Base-by-base conservation (phyloP, 2,329 filamentous ascomycete species). In the Clonostachys solani region DNA sequence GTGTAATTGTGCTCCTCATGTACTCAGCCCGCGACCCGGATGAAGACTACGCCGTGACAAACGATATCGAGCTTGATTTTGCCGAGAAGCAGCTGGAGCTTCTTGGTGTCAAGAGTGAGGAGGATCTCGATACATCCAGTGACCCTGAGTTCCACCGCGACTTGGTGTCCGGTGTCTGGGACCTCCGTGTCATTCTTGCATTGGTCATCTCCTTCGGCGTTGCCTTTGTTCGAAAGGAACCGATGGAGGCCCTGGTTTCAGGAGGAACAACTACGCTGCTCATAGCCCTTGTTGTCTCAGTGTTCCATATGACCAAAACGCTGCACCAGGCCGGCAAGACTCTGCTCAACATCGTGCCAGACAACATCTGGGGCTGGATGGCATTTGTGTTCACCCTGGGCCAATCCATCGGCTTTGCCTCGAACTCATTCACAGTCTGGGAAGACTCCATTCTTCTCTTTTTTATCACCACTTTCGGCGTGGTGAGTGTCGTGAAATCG, bases 391-490 rank as follows among this genome's bases (percentile, higher is more conserved):
- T 95, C 55, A 91, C 91, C 0, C 65, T 91, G n/a, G 83, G 87
- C 51, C 89, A 96, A 60, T 95, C 91, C n/a, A 73, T 89, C 45
- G 92, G 94, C 8, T 99, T 97, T 63, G 92, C 92, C 0, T 94
- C 94, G 5, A 99, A 99, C 68, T 99, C 94, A 0, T 99, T 92
- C 68, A 97, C 92, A 0, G 96, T 99, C 54, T 99, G 94, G 92
- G 94, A 99, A 69, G 94, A 99, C 60, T 88, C 90, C 13, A 96
- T 96, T 47, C 77, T 96, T 5, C 75, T 96, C 4, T 96, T 95
- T 71, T 92, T 97, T 69, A 80, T 96, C 49, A 83, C 84, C 3
- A 94, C 92, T 0, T 96, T 97, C 61, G 92, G 91, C 33, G 66
- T 91, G 7, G 75, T 86, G n/a, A 81, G 86, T 35, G 79, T 87